Conservation (phyloP, 2,329 filamentous ascomycete genomes). For the Periglandula ipomoeae region DNA sequence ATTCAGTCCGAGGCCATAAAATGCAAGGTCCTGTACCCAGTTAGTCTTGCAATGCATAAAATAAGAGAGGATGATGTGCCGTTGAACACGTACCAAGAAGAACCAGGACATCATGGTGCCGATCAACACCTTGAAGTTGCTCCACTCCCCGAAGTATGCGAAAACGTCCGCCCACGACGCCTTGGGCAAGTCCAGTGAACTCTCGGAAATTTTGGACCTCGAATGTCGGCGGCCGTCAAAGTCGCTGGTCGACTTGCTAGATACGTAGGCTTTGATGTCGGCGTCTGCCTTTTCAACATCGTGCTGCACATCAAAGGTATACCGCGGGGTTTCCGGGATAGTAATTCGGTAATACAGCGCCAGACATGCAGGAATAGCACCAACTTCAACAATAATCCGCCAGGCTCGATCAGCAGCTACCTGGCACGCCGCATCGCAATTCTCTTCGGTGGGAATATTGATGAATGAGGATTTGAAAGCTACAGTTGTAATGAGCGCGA, state of each 20-base stretch:
- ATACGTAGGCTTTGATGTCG: conserved; percentile 55
- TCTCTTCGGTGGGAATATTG: conserved; percentile 27
- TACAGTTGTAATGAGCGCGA: conserved; percentile 59
- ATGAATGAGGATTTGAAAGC: conserved; percentile 49
- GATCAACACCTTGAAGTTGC: conserved; percentile 60
- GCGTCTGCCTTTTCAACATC: conserved; percentile 68
- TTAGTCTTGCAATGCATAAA: conserved; percentile 9
- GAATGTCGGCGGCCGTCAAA: conserved; percentile 40
- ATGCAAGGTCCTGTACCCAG: conserved; percentile 47
- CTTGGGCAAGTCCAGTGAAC: conserved; percentile 52
- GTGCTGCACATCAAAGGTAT: conserved; percentile 71
- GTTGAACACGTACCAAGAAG: conserved; percentile 43
- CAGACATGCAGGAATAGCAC: conserved; percentile 66
- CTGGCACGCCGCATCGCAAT: conserved; percentile 55
- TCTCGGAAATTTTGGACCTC: conserved; percentile 41
- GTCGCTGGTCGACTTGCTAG: conserved; percentile 37
- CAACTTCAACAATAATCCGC: conserved; percentile 73
- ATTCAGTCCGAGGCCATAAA: conserved; percentile 67
- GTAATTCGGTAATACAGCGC: conserved; percentile 81
- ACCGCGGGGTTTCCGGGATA: conserved; percentile 76
- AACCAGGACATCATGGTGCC: conserved; percentile 78
- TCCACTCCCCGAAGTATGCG: conserved; percentile 59
- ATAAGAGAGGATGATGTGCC: neutral
- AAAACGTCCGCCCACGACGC: conserved; percentile 62
- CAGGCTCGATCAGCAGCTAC: conserved; percentile 71